Percentiles rank a stretch among this genome's conserved stretches.
Evolutionary conservation across 1,284 basidiomycete species (phyloP).

Genomic region (Austropuccinia psidii): DNA sequence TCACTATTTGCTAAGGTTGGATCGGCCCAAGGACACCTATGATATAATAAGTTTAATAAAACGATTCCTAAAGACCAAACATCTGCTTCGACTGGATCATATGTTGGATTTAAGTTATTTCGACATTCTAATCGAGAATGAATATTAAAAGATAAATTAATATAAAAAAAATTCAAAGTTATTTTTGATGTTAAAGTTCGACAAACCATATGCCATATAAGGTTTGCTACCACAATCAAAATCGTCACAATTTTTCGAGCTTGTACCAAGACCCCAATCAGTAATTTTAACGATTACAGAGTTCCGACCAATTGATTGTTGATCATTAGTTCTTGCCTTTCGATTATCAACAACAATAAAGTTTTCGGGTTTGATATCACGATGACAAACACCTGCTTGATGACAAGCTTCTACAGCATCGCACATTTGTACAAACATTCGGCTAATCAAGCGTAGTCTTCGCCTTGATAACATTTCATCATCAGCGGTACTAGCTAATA

Average conservation of each 20-base stretch:
- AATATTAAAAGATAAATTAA: background rate
- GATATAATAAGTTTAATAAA: slow-evolving; percentile 97
- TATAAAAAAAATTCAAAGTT: background rate
- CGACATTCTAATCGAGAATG: slow-evolving; percentile 65
- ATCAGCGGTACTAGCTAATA: slow-evolving; percentile 68
- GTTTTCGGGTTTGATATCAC: slow-evolving; percentile 85
- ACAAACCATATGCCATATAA: slow-evolving; percentile 92
- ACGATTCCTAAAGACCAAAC: slow-evolving; percentile 99
- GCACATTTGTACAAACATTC: slow-evolving; percentile 98
- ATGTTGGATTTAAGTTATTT: slow-evolving; percentile 88
- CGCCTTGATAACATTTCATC: slow-evolving; percentile 73
- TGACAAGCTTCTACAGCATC: slow-evolving; percentile 96
- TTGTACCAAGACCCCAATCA: slow-evolving; percentile 93
- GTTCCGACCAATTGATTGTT: slow-evolving; percentile 30
- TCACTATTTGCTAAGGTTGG: slow-evolving; percentile 64
- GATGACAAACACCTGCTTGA: slow-evolving; percentile 79
- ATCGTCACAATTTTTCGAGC: slow-evolving; percentile 76
- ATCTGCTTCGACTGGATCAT: slow-evolving; percentile 87
- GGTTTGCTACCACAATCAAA: slow-evolving; percentile 98
- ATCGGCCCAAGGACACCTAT: slow-evolving; percentile 96
- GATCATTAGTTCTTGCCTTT: slow-evolving; percentile 55
- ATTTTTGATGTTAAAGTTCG: background rate
- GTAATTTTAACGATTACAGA: slow-evolving; percentile 73
- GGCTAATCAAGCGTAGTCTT: slow-evolving; percentile 80
- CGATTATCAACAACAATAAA: slow-evolving; percentile 49